Evolutionary conservation across 768 basidiomycete genomes (phyloP), one percentile per base, ranked within the genome.

Genomic region (Chalciporus piperatus): DNA sequence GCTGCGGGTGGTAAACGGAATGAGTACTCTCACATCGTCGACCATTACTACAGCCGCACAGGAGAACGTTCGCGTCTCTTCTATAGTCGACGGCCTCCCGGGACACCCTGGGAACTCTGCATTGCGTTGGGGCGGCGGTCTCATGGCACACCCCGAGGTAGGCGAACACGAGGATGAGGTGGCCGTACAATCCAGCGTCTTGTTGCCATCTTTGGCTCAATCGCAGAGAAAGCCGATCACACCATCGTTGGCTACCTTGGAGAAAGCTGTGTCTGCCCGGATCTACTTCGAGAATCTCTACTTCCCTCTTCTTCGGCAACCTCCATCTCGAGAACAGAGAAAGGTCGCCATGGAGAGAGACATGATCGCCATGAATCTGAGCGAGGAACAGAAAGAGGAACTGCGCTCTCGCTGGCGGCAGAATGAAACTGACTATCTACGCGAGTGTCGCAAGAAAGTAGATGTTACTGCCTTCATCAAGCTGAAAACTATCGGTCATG

Each of bases 281-380:
- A 91, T 98, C 72, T 97, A 85, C 78, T 97, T 98, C 71, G 91
- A 92, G 77, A 92, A 89, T 64, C 77, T 87, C 27, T 95, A 89
- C 70, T 95, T 89, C 71, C 85, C 83, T 27, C 78, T 94, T 48
- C 81, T 94, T 64, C 87, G 91, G 58, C 87, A 92, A 53, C 80
- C 87, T 27, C 83, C 90, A 44, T 89, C 88, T 52, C 82, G 96
- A 28, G 93, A 96, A 67, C 85, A 91, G 67, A 79, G 96, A 51
- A 77, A 85, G 59, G 69, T 85, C 25, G 87, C 91, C 22, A 89
- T 98, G 81, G 95, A 98, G 72, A 81, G 76, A 59, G 92, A 95
- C 62, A 89, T 93, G 85, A 74, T 73, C 23, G 75, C 78, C 53
- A 84, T 96, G 79, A 76, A 80, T 48, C 74, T 96, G 53, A 74